Percentiles rank a stretch among this genome's conserved stretches.
These are phyloP conservation scores for Botrytis hyacinthi DNA, from an alignment of 2,329 filamentous ascomycete species.

Conservation along the genomic window DNA sequence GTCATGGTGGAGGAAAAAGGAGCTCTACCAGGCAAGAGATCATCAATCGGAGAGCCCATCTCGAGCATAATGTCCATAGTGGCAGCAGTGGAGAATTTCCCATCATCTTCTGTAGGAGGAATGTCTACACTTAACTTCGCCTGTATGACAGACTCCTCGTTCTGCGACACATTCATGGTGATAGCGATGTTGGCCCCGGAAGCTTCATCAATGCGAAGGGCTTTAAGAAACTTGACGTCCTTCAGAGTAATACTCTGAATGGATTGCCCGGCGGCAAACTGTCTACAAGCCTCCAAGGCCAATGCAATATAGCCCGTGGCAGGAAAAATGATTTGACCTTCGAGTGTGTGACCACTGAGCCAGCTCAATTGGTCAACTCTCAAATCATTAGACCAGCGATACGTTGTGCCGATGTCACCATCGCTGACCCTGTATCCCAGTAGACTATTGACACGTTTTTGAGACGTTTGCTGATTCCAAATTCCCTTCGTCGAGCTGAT, in stretches of 20 bases:
- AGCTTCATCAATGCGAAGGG: background rate
- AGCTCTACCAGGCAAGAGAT: background rate
- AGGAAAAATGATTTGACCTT: slow-evolving; percentile 42
- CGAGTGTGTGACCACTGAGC: slow-evolving; percentile 46
- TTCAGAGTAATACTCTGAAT: background rate
- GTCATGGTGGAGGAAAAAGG: background rate
- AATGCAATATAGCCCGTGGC: slow-evolving; percentile 49
- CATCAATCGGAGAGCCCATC: background rate
- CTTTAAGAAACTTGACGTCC: background rate
- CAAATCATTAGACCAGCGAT: slow-evolving; percentile 24
- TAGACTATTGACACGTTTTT: background rate
- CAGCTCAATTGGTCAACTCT: slow-evolving; percentile 42
- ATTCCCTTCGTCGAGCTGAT: background rate
- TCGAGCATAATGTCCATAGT: background rate
- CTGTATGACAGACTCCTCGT: background rate
- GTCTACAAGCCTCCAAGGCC: slow-evolving; percentile 44
- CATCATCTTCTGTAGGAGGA: background rate
- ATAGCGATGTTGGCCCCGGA: background rate
- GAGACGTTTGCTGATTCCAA: background rate
- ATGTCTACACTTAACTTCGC: background rate
- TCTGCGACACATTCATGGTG: background rate
- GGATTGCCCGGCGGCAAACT: background rate
- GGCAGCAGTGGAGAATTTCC: background rate
- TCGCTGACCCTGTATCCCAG: background rate
- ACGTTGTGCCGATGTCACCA: background rate